These are phyloP conservation scores for Camellia oleifera DNA, from an alignment of 179 eudicot genomes.

Conservation along the genomic window DNA sequence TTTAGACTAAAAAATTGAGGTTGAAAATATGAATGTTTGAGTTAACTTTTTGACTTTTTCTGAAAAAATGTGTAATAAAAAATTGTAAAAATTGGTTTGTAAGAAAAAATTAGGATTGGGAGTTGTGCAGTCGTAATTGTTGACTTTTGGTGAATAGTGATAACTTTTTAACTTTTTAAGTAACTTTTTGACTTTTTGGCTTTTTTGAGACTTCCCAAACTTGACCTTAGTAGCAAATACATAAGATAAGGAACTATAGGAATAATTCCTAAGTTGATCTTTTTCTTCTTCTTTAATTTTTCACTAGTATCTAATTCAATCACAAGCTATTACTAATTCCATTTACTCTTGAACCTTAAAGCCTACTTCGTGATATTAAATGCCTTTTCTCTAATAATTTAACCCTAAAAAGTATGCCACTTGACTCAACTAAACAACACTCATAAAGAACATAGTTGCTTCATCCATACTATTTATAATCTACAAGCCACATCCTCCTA, in stretches of 20 bases:
- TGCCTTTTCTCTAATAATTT: neutral
- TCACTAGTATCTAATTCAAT: neutral
- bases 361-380: neutral
- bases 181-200: too few relatives aligned
- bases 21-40: too few relatives aligned
- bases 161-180: too few relatives aligned
- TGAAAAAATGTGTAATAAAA: too few relatives aligned
- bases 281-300: neutral
- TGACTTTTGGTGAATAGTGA: too few relatives aligned
- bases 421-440: neutral
- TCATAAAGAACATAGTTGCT: neutral
- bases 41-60: too few relatives aligned
- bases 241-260: neutral
- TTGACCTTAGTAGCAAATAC: neutral
- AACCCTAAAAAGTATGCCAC: neutral
- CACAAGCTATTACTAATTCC: neutral
- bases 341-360: neutral
- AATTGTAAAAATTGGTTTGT: too few relatives aligned
- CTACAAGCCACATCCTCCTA: neutral
- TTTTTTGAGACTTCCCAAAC: too few relatives aligned
- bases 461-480: neutral
- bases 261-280: neutral
- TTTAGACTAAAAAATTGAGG: too few relatives aligned
- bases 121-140: too few relatives aligned
- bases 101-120: too few relatives aligned